Evolutionary conservation across 257 asterid genomes (phyloP), one percentile per base, ranked within the genome.

Genomic region (Nicotiana knightiana): DNA sequence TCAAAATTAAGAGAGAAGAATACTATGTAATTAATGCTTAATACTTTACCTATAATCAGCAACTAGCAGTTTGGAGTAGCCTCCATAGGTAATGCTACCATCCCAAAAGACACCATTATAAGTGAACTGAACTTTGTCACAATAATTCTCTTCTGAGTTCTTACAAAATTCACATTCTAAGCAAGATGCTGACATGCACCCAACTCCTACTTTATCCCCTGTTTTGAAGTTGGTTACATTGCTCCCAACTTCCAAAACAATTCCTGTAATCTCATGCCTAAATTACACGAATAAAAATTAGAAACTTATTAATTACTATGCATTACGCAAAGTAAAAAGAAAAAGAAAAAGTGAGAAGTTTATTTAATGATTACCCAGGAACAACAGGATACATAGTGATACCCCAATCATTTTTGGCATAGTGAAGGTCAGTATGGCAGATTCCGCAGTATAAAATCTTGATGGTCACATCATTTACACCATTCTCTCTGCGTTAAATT

Each of bases 81-180:
- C 99, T 2, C 99, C 99, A 62, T 95, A 95, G 80, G 98, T 93
- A 82, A 95, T 91, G 85, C 88, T 88, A 0, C 98, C 98, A 65
- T 95, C 99, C 99, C 98, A 93, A 77, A 92, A 93, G 61, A 93
- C 88, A 81, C 96, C 97, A 82, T 93, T 95, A 63, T 91, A 93
- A 0, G 91, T 92, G 54, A 91, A 91, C 71, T 91, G 97, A 17
- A 93, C 87, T 5, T 89, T 53, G 53, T 92, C 97, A 18, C 99
- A 95, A 86, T 95, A 95, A 55, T 95, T 95, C 76, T 95, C 99
- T 15, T 91, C 94, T 0, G 88, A 92, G 1, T 75, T 87, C 6
- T 80, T 64, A 84, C 99, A 95, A 65, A 21, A 90, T 5, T 95
- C 99, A 5, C 98, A 95, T 9, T 88, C 83, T 86, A 92, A 81